Conservation (phyloP, 139 green algal species). For the Pleodorina starrii region DNA sequence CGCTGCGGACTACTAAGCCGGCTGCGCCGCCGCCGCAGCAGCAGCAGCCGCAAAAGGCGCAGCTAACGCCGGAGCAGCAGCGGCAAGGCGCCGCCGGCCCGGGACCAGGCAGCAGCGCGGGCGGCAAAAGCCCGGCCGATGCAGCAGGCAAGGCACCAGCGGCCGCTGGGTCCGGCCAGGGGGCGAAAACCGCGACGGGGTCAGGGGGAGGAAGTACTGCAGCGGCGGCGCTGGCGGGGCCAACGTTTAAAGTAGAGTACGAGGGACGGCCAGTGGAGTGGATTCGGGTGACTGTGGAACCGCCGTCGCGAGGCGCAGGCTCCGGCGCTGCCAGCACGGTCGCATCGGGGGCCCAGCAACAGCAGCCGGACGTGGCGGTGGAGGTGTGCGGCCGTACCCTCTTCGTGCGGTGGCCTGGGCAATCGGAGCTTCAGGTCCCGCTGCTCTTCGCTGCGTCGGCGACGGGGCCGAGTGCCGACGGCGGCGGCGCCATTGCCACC, state of each 20-base stretch:
- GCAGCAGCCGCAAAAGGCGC: background rate
- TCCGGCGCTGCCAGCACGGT: background rate
- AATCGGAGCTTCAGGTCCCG: slow-evolving; percentile 41
- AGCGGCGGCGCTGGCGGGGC: background rate
- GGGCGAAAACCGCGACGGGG: background rate
- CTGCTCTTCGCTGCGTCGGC: slow-evolving; percentile 51
- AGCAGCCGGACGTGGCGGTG: background rate
- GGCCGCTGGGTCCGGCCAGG: background rate
- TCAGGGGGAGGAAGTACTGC: background rate
- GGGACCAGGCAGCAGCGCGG: slow-evolving; percentile 32
- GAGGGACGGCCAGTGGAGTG: slow-evolving; percentile 52
- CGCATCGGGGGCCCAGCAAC: background rate
- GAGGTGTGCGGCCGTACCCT: slow-evolving; percentile 49
- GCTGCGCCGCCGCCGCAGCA: background rate
- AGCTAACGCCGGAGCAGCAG: background rate
- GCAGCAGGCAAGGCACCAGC: background rate
- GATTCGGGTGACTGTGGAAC: slow-evolving; percentile 52
- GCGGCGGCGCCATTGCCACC: background rate
- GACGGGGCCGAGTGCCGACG: too few species aligned
- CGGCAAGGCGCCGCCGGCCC: background rate
- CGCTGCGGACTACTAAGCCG: slow-evolving; percentile 56
- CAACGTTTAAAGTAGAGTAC: slow-evolving; percentile 49
- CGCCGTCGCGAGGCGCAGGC: background rate
- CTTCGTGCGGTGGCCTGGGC: slow-evolving; percentile 4
- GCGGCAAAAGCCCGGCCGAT: background rate